Evolutionary conservation across 495 filamentous ascomycete genomes (phyloP), one percentile per base, ranked within the genome.

Genomic region (Aspergillus haitiensis): DNA sequence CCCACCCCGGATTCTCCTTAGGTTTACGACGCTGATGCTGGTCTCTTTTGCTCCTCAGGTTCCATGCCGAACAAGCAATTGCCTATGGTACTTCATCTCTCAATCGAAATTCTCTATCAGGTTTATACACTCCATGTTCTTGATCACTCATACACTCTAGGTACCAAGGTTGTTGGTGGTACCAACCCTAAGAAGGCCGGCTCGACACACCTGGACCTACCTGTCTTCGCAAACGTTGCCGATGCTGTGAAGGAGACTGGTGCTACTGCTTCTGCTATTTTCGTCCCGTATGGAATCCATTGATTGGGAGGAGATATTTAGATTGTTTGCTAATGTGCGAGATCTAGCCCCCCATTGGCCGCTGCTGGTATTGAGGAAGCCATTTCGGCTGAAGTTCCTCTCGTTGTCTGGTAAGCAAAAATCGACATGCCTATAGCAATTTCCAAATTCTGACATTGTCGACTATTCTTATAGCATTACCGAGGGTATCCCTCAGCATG

Each of bases 161-260:
- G 93, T 66, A 98, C 94, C 55, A 93, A 96, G 71, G 91, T 99
- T 67, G 92, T 99, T 63, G 94, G 94, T 73, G 94, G 94, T 69
- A 97, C 92, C 72, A 98, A 97, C 79, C 94, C 94, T 68, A 98
- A 96, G 85, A 99, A 99, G 80, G 94, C 94, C 64, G 94, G 94
- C 66, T 78, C 83, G 55, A 84, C 79, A 65, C 94, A 99, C 80
- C 86, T 99, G 55, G 93, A 88, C 71, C 88, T 87, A 59, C 94
- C 94, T 15, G 95, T 99, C 64, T 99, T 98, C 76, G 89, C 82
- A 55, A 94, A 84, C 63, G 95, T 99, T 57, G 72, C 73, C 58
- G 93, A 98, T 56, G 94, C 93, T 58, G 84, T 96, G 60, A 95
- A 93, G 82, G 78, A 92, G 78, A 95, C 91, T 47, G 92, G 92